Evolutionary conservation across 768 basidiomycete species (phyloP).

Genomic region (Roridomyces roridus): DNA sequence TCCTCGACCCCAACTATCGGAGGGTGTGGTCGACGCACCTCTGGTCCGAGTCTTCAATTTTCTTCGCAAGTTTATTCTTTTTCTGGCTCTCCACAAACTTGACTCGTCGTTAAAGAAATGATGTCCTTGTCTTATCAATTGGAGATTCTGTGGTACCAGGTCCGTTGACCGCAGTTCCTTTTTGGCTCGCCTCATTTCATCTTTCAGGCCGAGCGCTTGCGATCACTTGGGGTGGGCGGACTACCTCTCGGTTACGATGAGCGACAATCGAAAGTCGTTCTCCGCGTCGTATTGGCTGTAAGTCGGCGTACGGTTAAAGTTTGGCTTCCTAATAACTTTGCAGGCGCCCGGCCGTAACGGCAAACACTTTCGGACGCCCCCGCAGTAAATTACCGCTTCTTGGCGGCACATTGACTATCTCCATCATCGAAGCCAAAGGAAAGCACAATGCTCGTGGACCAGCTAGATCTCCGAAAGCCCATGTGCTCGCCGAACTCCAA

Average conservation of each 20-base stretch:
- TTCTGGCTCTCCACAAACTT: background rate
- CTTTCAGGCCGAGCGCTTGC: constrained; percentile 72
- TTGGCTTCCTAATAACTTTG: background rate
- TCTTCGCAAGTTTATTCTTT: constrained; percentile 64
- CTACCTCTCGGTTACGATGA: constrained; percentile 74
- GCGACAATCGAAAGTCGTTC: constrained; percentile 69
- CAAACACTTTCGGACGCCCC: constrained; percentile 34
- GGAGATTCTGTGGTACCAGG: constrained; percentile 86
- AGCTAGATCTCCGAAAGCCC: constrained; percentile 57
- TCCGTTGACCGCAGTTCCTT: constrained; percentile 26
- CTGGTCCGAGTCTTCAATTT: constrained; percentile 88
- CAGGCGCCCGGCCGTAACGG: constrained; percentile 30
- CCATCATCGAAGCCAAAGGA: constrained; percentile 62
- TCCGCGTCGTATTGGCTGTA: constrained; percentile 90
- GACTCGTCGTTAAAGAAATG: constrained; percentile 64
- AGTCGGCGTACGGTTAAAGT: constrained; percentile 26
- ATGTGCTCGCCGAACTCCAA: constrained; percentile 67
- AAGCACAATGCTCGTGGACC: constrained; percentile 46
- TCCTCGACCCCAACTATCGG: constrained; percentile 58
- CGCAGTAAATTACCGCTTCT: constrained; percentile 58
- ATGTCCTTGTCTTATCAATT: constrained; percentile 93
- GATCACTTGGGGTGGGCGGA: constrained; percentile 89
- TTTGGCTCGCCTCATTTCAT: constrained; percentile 19
- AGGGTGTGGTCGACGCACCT: constrained; percentile 77
- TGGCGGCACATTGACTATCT: constrained; percentile 78